Base-by-base conservation (phyloP, 345 rosid species). In the Mangifera indica region DNA sequence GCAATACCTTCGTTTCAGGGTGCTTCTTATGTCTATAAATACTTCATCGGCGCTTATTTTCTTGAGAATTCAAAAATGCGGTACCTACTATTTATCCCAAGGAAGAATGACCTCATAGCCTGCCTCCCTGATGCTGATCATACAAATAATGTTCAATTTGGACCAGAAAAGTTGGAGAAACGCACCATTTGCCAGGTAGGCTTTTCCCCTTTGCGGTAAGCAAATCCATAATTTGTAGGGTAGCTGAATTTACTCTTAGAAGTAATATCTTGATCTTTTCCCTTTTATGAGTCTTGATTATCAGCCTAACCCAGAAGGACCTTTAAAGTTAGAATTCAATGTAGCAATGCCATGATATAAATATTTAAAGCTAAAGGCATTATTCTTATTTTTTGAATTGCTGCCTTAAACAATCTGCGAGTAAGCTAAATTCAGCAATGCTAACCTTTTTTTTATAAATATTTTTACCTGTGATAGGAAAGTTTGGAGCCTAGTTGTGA, bases 1-100 rank as follows among this genome's bases (percentile, higher is more conserved):
- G 79, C 76, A 48, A 52, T 80, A 24, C 78, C 42, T 37, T 37
- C 82, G 22, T 79, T 82, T 76, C 72, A 76, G 1, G 81, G 79
- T 26, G 82, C 85, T 70, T 82, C 80, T 67, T 71, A 34, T 74
- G 42, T 79, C 22, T 82, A 79, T 70, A 45, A 34, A 40, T 42
- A n/a, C 22, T 60, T 71, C 10, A n/a, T 76, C 32, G 67, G 78
- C 55, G 60, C 78, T 60, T 59, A 53, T 63, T 42, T 72, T 54
- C 54, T 54, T n/a, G 45, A 54, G 37, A 55, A 61, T 40, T 65
- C 63, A 10, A 34, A 49, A 53, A 74, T 53, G 54, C 42, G 72
- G 77, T 60, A 62, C 49, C n/a, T 63, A 40, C 61, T 63, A 21
- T 51, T 69, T 44, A 32, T 70, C n/a, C 44, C 10, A 6, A 51